Base-by-base conservation (phyloP, 1,284 basidiomycete genomes). In the Spongispora temasekensis region DNA sequence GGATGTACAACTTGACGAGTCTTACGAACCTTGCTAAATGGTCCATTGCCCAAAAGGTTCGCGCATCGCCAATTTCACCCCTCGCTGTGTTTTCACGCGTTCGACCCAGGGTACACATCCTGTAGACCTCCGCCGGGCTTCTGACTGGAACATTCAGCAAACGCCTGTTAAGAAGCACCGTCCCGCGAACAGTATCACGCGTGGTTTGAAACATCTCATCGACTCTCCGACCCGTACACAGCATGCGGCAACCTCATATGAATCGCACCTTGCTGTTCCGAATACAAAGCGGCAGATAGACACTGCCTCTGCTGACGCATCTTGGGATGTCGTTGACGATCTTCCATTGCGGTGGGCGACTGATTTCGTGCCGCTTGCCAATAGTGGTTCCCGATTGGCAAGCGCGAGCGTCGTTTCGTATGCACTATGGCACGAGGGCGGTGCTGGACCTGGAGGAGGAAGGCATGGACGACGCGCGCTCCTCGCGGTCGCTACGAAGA, bases 1-100 rank as follows among this genome's bases (percentile, higher is more conserved):
- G 91, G 34, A 92, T 93, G 90, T 93, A 93, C 69, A 93, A 87
- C 67, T 78, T 93, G 23, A 78, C 85, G 12, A 91, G 90, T 69
- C 75, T 93, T 6, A 81, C 82, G 17, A 91, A 83, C 66, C 78
- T 93, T 12, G 90, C 88, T 2, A 87, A 86, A 68, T 93, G 88
- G 88, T 80, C 84, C 1, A 76, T 87, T 19, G 76, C 85, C 12
- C 85, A 88, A 63, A 88, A 86, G 75, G 91, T 88, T 63, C 44
- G 75, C 68, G 17, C 13, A 40, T 44, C 19, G n/a, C 12, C 13
- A 17, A 19, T 44, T 2, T 19, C 19, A 19, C 61, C 31, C 4
- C 55, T 23, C 58, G 32, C 61, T 57, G 59, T 60, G 32, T 19
- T 64, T 32, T 60, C 44, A 63, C 53, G n/a, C 9, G 35, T 54